A percentile compares a stretch with the other conserved stretches of the same genome.
These are phyloP conservation scores for Pseudopediastrum boryanum DNA, from an alignment of 139 green algal species.

Conservation along the genomic window DNA sequence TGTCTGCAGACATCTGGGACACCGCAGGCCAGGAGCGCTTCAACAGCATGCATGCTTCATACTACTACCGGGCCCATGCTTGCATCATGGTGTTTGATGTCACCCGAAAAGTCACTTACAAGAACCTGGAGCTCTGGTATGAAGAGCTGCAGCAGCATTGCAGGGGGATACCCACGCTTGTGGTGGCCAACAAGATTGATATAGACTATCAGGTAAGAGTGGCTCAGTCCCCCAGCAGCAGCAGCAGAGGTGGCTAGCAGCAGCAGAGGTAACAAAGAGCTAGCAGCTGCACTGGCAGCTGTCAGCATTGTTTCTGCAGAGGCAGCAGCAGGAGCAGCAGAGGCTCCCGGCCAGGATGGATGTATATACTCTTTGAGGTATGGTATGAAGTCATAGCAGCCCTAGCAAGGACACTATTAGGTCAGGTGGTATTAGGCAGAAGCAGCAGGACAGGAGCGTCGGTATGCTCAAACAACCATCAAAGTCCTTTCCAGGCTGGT, in stretches of 20 bases:
- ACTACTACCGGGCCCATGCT: slow-evolving; percentile 71
- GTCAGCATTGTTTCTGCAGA: no score
- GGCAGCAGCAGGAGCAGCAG: slow-evolving; percentile 5
- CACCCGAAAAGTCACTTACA: slow-evolving; percentile 63
- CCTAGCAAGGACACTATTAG: neutral
- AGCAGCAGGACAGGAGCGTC: no score
- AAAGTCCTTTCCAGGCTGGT: no score
- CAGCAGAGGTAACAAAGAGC: neutral
- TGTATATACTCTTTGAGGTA: neutral
- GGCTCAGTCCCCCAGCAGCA: no score
- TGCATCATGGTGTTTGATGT: slow-evolving; percentile 82
- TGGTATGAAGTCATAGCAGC: neutral
- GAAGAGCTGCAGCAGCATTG: slow-evolving; percentile 62
- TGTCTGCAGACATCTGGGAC: slow-evolving; percentile 50
- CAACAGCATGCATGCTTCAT: slow-evolving; percentile 71
- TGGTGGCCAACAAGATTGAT: slow-evolving; percentile 79
- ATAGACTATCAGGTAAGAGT: slow-evolving; percentile 59
- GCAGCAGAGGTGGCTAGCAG: no score
- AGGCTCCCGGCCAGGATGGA: neutral
- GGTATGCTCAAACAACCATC: no score
- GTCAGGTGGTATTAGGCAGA: neutral
- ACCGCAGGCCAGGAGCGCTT: slow-evolving; percentile 64
- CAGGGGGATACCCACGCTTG: slow-evolving; percentile 65
- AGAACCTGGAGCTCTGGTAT: slow-evolving; percentile 50
- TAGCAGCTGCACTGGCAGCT: no score